Evolutionary conservation across 2,329 filamentous ascomycete genomes (phyloP), one percentile per base, ranked within the genome.

Genomic region (Penicillium fuscoglaucum): DNA sequence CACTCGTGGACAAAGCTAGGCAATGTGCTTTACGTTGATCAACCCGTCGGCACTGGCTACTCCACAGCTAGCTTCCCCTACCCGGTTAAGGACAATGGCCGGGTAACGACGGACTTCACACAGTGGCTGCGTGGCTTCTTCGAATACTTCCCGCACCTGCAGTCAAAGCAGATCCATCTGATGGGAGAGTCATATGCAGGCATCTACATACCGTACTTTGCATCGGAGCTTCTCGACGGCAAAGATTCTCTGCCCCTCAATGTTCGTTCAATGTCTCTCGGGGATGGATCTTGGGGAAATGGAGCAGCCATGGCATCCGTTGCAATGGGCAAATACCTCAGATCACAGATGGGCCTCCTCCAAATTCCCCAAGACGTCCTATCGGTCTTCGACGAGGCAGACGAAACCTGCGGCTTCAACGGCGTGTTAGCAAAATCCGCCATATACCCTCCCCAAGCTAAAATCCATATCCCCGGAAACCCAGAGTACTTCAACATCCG

Each of bases 171-270:
- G 10, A 66, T 73, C 1, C 70, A 75, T 56, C 31, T 76, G n/a
- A 71, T 75, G 49, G 74, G 73, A n/a, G 72, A 76, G 57, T 75
- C 72, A 10, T 76, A 74, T 56, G 73, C 70, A 7, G 74, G 74
- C 0, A 70, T 75, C 45, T 75, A 74, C 55, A 68, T 77, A 26
- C 74, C 74, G 1, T 75, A 76, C 29, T 70, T 77, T 43, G 70
- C 73, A 21, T 61, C 65, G 6, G 67, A 66, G 12, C 66, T 77
- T 21, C 51, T 76, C 17, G 55, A 69, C 7, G 67, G 70, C 55
- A 61, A 68, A 21, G 46, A 64, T 26, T 58, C 64, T 1, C 59
- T 71, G n/a, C 57, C 66, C 1, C 61, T 76, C 12, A 66, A 74
- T 26, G 55, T 78, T 17, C 63, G 59, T 31, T 76, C 74, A 7